phyloP scores from a whole-genome alignment of 192 early-diverging fungal genomes.

The Dimargaris xerosporica region DNA sequence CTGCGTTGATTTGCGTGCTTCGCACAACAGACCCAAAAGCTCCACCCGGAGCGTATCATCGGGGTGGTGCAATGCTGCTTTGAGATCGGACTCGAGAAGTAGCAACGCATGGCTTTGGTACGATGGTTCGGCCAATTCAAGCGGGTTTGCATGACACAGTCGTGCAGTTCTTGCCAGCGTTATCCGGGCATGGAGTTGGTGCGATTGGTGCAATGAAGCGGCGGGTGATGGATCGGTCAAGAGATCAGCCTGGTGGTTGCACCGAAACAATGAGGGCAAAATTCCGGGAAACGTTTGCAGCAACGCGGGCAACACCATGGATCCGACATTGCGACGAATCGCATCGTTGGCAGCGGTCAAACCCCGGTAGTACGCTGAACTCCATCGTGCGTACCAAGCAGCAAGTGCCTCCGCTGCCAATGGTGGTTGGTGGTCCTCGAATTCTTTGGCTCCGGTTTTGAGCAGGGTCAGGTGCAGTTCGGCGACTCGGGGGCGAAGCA shows the following conservation, averaged over 20 bases:
- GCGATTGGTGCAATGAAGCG: too few relatives aligned
- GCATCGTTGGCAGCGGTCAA: neutral
- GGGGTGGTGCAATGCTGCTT: slow-evolving; percentile 49
- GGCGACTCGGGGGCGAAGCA: neutral
- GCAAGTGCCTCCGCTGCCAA: neutral
- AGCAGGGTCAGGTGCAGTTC: neutral
- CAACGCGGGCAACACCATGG: neutral
- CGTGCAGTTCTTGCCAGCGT: too few relatives aligned
- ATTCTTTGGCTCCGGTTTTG: neutral
- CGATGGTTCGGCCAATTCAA: too few relatives aligned
- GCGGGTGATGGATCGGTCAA: too few relatives aligned
- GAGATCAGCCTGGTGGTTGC: too few relatives aligned
- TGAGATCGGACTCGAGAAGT: slow-evolving; percentile 21
- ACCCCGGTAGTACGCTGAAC: neutral
- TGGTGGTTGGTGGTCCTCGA: neutral
- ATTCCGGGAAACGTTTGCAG: neutral
- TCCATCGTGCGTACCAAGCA: neutral
- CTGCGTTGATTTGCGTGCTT: slow-evolving; percentile 48
- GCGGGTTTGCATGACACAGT: too few relatives aligned
- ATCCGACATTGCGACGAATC: neutral
- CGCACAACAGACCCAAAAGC: slow-evolving; percentile 66
- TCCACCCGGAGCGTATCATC: slow-evolving; percentile 62
- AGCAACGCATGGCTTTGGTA: too few relatives aligned
- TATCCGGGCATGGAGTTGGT: too few relatives aligned
- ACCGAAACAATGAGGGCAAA: neutral